Conservation (phyloP, 2,329 filamentous ascomycete genomes). For the Dothiorella sarmentorum region DNA sequence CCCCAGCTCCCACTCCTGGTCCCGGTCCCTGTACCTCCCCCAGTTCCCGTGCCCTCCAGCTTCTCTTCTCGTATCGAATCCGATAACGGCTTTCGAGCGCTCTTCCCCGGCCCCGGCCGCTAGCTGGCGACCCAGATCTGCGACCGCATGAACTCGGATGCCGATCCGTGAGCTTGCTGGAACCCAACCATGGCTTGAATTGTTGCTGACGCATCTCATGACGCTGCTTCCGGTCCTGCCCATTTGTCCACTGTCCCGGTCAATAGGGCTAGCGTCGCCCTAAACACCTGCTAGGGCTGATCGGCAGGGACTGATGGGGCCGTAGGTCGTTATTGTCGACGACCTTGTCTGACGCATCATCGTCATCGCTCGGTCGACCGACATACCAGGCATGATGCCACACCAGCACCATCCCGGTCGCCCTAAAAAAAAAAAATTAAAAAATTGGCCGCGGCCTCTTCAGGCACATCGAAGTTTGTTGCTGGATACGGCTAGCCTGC, state of each 20-base stretch:
- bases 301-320: conserved; percentile 13
- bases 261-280: background rate
- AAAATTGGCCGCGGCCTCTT: background rate
- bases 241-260: background rate
- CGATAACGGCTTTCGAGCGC: conserved; percentile 4
- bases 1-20: background rate
- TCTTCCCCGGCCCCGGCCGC: background rate
- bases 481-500: background rate
- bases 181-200: conserved; percentile 12
- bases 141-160: conserved; percentile 7
- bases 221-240: conserved; percentile 6
- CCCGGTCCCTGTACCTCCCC: background rate
- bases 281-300: conserved; percentile 9
- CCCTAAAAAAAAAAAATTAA: too few relatives aligned
- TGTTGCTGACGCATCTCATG: background rate
- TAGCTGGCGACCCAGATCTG: conserved; percentile 1
- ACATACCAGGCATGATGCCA: background rate
- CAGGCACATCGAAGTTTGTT: conserved; percentile 4
- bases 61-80: background rate
- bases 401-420: conserved; percentile 1
- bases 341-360: too few relatives aligned
- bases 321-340: too few relatives aligned
- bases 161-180: conserved; percentile 12
- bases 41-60: background rate
- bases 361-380: background rate